A percentile compares a stretch with the other conserved stretches of the same genome.
phyloP scores from a whole-genome alignment of 768 basidiomycete genomes.

The Lenzites betulinus region DNA sequence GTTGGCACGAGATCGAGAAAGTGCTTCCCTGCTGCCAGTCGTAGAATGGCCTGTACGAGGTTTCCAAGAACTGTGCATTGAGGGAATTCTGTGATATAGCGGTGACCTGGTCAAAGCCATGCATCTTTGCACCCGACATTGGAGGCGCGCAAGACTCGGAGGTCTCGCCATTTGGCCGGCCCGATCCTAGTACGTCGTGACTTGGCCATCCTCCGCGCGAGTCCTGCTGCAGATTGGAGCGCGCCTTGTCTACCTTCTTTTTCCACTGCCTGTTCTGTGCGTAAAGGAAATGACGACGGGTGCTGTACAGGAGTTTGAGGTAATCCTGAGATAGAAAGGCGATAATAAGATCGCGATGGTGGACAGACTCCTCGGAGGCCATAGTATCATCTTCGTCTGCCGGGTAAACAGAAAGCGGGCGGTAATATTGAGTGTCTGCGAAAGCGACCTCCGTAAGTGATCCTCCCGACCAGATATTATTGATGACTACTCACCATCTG shows the following conservation, averaged over 20 bases:
- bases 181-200: slow-evolving; percentile 2
- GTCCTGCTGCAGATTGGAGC: not conserved
- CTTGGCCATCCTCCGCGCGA: slow-evolving; percentile 15
- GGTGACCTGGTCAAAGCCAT: slow-evolving; percentile 32
- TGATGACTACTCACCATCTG: slow-evolving; percentile 27
- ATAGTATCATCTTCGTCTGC: slow-evolving; percentile 22
- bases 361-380: slow-evolving; percentile 19
- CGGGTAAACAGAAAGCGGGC: slow-evolving; percentile 8
- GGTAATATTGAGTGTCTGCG: slow-evolving; percentile 3
- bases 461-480: not conserved
- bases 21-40: slow-evolving; percentile 20
- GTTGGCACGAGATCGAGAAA: slow-evolving; percentile 28
- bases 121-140: slow-evolving; percentile 25
- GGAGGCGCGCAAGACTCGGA: no score
- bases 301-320: slow-evolving; percentile 29
- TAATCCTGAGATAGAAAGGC: slow-evolving; percentile 30
- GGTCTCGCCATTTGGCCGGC: no score
- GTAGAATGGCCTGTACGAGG: slow-evolving; percentile 19
- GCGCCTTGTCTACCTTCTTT: slow-evolving; percentile 5
- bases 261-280: slow-evolving; percentile 17
- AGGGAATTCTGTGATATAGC: slow-evolving; percentile 32
- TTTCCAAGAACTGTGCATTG: slow-evolving; percentile 26
- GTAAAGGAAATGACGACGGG: slow-evolving; percentile 29
- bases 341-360: slow-evolving; percentile 22
- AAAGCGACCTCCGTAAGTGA: no score